Conservation (phyloP, 306 rosid genomes). For the Dalbergia oliveri region DNA sequence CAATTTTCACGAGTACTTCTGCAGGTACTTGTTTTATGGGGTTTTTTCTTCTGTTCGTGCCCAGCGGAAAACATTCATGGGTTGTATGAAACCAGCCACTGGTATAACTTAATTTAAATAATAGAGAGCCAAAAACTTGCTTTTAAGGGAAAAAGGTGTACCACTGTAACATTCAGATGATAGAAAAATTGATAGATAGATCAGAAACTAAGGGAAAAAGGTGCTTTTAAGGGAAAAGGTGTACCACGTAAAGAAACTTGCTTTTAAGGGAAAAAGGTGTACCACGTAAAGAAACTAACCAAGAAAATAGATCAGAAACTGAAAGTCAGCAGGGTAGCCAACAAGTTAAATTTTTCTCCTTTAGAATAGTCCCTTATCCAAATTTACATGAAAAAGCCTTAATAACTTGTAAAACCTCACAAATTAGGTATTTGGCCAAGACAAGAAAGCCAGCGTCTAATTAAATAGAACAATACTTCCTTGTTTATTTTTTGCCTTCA, state of each 20-base stretch:
- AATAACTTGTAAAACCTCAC: constrained; percentile 23
- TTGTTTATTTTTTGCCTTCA: neutral
- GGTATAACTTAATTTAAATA: constrained; percentile 14
- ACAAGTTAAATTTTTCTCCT: constrained; percentile 21
- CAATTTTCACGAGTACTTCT: constrained; percentile 5
- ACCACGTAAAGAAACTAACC: too few species aligned
- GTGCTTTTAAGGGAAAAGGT: too few species aligned
- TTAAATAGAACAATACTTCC: constrained; percentile 10
- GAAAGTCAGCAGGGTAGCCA: neutral
- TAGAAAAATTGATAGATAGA: constrained; percentile 6
- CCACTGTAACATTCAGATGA: constrained; percentile 15
- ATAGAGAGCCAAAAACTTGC: neutral
- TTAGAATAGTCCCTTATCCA: constrained; percentile 27
- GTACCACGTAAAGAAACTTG: too few species aligned
- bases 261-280: too few species aligned
- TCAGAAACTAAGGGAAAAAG: too few species aligned
- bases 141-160: neutral
- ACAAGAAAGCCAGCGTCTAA: constrained; percentile 5
- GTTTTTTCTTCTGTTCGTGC: neutral
- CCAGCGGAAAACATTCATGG: neutral
- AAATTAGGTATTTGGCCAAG: constrained; percentile 23
- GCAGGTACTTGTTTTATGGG: neutral
- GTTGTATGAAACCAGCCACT: constrained; percentile 6
- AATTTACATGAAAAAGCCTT: constrained; percentile 31
- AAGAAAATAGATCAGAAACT: constrained; percentile 27